Conservation (phyloP, 345 rosid genomes). For the Euphorbia lathyris region DNA sequence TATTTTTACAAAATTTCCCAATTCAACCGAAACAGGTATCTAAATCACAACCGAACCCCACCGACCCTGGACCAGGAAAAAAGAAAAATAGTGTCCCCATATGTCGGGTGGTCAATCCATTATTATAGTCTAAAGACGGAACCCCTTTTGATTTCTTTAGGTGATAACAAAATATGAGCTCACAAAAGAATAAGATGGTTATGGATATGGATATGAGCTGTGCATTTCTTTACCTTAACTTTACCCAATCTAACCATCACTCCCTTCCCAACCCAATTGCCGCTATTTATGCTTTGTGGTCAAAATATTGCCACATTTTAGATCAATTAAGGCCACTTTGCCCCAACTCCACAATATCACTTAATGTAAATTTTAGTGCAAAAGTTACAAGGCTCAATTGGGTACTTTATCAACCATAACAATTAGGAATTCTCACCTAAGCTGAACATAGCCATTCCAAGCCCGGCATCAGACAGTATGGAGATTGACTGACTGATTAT, state of each 20-base stretch:
- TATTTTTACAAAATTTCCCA: background rate
- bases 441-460: slow-evolving; percentile 43
- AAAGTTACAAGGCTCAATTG: background rate
- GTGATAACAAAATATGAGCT: background rate
- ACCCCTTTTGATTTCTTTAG: slow-evolving; percentile 2
- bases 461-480: slow-evolving; percentile 40
- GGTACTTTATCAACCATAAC: background rate
- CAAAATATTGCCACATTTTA: slow-evolving; percentile 5
- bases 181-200: background rate
- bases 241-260: slow-evolving; percentile 14
- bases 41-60: slow-evolving; percentile 18
- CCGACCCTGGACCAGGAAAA: slow-evolving; percentile 18
- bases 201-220: slow-evolving; percentile 24
- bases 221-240: slow-evolving; percentile 9
- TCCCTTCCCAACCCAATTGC: background rate
- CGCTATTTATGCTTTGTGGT: slow-evolving; percentile 6
- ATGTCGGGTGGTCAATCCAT: slow-evolving; percentile 28
- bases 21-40: slow-evolving; percentile 11
- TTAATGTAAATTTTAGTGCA: background rate
- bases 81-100: slow-evolving; percentile 18
- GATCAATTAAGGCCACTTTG: background rate
- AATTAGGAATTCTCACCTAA: slow-evolving; percentile 24
- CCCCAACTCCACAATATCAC: background rate
- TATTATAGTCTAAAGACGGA: slow-evolving; percentile 9
- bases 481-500: slow-evolving; percentile 29